Conservation (phyloP, 257 asterid species). For the Euphrasia confusa region DNA sequence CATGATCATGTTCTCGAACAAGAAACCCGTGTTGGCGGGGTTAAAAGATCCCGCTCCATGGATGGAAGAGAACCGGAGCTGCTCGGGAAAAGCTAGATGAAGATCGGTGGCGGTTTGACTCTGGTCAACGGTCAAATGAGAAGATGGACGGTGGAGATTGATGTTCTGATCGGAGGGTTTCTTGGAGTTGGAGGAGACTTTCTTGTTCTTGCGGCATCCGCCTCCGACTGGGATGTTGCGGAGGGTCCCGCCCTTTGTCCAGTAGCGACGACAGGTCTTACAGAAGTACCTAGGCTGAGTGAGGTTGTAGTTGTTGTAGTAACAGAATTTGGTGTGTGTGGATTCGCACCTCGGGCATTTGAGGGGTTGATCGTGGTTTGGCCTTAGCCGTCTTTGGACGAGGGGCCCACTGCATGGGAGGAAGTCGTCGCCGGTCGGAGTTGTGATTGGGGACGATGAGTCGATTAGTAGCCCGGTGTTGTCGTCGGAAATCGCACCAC, state of each 20-base stretch:
- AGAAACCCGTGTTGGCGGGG: slow-evolving; percentile 25
- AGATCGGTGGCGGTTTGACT: slow-evolving; percentile 29
- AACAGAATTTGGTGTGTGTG: slow-evolving; percentile 88
- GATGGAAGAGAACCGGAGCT: slow-evolving; percentile 40
- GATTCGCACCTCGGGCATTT: slow-evolving; percentile 95
- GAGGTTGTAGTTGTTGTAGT: slow-evolving; percentile 91
- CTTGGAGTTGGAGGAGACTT: slow-evolving; percentile 44
- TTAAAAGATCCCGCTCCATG: slow-evolving; percentile 26
- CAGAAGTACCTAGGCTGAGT: slow-evolving; percentile 93
- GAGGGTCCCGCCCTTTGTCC: slow-evolving; percentile 96
- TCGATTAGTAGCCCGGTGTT: slow-evolving; percentile 37
- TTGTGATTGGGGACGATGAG: slow-evolving; percentile 15
- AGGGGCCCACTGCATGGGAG: slow-evolving; percentile 64
- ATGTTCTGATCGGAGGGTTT: slow-evolving; percentile 21
- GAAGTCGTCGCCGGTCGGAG: slow-evolving; percentile 36
- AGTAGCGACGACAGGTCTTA: slow-evolving; percentile 88
- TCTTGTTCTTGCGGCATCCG: slow-evolving; percentile 83
- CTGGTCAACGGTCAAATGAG: slow-evolving; percentile 16
- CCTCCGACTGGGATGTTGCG: slow-evolving; percentile 96
- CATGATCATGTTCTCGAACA: slow-evolving; percentile 35
- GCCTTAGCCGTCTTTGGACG: slow-evolving; percentile 65
- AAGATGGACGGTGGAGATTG: slow-evolving; percentile 21
- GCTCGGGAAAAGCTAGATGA: slow-evolving; percentile 50
- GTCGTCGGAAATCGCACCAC: slow-evolving; percentile 68
- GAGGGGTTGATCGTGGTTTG: slow-evolving; percentile 61